Evolutionary conservation across 1,284 basidiomycete species (phyloP).

Genomic region (Tilletiopsis washingtonensis): DNA sequence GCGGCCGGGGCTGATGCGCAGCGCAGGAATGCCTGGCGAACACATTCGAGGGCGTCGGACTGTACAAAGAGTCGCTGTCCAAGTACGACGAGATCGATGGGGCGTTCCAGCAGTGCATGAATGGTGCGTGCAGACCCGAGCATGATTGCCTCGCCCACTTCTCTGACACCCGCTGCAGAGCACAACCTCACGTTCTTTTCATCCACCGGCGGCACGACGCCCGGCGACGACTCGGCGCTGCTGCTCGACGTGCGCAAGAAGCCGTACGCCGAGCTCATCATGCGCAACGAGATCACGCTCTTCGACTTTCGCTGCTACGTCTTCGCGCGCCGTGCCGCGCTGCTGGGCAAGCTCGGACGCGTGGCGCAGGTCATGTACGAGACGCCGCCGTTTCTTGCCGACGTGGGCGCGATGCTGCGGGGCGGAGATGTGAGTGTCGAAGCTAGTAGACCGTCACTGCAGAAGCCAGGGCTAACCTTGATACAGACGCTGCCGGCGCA

Average conservation of each 20-base stretch:
- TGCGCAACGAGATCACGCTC: slow-evolving; percentile 81
- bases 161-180: background rate
- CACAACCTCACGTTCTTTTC: slow-evolving; percentile 18
- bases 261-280: slow-evolving; percentile 77
- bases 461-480: slow-evolving; percentile 1
- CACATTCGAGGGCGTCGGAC: slow-evolving; percentile 81
- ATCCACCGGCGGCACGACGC: slow-evolving; percentile 20
- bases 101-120: slow-evolving; percentile 54
- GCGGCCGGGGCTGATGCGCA: too few species aligned
- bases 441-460: too few species aligned
- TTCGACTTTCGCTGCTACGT: slow-evolving; percentile 92
- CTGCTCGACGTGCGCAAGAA: slow-evolving; percentile 74
- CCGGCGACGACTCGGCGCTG: slow-evolving; percentile 69
- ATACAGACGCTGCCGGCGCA: slow-evolving; percentile 64
- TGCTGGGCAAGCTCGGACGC: slow-evolving; percentile 66
- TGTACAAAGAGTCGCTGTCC: slow-evolving; percentile 78
- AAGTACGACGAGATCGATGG: slow-evolving; percentile 88
- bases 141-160: background rate
- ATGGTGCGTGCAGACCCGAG: background rate
- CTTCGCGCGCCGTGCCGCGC: slow-evolving; percentile 71
- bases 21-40: slow-evolving; percentile 88
- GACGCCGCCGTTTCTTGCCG: slow-evolving; percentile 64
- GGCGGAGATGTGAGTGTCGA: slow-evolving; percentile 50
- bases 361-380: slow-evolving; percentile 64
- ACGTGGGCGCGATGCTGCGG: slow-evolving; percentile 69